phyloP scores from a whole-genome alignment of 352 stramenopile species.

The Phytophthora quininea region DNA sequence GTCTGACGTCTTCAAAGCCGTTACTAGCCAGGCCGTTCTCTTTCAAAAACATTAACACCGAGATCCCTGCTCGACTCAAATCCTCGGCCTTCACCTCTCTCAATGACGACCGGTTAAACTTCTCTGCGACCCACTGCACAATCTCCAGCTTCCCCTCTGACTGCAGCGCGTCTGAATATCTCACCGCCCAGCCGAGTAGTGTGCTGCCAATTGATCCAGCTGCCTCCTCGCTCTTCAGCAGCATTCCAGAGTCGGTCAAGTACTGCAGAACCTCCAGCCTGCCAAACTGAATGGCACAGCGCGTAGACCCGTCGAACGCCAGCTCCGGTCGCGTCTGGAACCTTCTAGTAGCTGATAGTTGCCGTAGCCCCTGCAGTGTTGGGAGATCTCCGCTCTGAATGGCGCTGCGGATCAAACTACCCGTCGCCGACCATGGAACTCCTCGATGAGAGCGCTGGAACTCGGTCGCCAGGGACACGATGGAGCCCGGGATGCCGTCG shows the following conservation, averaged over 20 bases:
- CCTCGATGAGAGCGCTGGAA: conserved; percentile 10
- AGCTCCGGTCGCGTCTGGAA: conserved; percentile 32
- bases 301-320: conserved; percentile 23
- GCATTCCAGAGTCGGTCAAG: conserved; percentile 15
- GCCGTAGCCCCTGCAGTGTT: conserved; percentile 21
- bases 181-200: conserved; percentile 32
- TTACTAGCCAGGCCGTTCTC: conserved; percentile 12
- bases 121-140: conserved; percentile 31
- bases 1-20: conserved; percentile 29
- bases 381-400: conserved; percentile 35
- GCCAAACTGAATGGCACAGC: conserved; percentile 41
- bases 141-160: conserved; percentile 29
- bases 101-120: conserved; percentile 18
- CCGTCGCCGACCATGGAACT: conserved; percentile 30
- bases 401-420: conserved; percentile 24
- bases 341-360: conserved; percentile 24
- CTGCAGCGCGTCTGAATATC: conserved; percentile 24
- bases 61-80: conserved; percentile 31
- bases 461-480: conserved; percentile 24
- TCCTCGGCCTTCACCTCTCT: conserved; percentile 31
- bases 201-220: conserved; percentile 18
- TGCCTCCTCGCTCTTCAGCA: conserved; percentile 13
- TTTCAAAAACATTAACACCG: conserved; percentile 23
- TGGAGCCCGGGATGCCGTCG: conserved; percentile 35
- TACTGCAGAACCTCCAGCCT: conserved; percentile 34